A percentile compares a stretch with the other conserved stretches of the same genome.
Conservation (phyloP, 306 rosid genomes). For the Trifolium repens region DNA sequence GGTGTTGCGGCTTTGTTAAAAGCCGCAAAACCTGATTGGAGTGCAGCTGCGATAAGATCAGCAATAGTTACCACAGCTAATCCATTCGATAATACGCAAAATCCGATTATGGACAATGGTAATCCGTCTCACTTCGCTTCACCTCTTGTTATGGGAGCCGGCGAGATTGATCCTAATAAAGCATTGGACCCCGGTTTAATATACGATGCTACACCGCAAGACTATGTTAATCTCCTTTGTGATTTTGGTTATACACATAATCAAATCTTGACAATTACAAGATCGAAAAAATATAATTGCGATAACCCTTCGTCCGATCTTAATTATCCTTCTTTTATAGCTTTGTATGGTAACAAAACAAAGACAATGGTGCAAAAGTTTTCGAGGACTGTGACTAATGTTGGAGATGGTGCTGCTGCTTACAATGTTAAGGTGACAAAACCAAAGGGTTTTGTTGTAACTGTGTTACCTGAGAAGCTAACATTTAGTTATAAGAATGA, state of each 20-base stretch:
- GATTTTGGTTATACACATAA: slow-evolving; percentile 41
- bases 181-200: slow-evolving; percentile 63
- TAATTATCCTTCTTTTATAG: slow-evolving; percentile 63
- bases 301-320: slow-evolving; percentile 48
- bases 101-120: slow-evolving; percentile 38
- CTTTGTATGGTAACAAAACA: slow-evolving; percentile 32
- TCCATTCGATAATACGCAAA: slow-evolving; percentile 46
- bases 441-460: slow-evolving; percentile 48
- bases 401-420: slow-evolving; percentile 53
- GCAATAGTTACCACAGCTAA: slow-evolving; percentile 60
- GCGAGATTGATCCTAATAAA: slow-evolving; percentile 58
- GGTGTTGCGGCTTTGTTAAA: slow-evolving; percentile 57
- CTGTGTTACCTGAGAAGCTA: slow-evolving; percentile 47
- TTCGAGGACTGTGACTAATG: slow-evolving; percentile 55
- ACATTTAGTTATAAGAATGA: slow-evolving; percentile 46
- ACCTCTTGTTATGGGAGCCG: slow-evolving; percentile 63
- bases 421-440: slow-evolving; percentile 47
- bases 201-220: slow-evolving; percentile 61
- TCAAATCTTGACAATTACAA: slow-evolving; percentile 52
- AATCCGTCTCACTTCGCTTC: slow-evolving; percentile 46
- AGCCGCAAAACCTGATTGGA: slow-evolving; percentile 57
- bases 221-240: slow-evolving; percentile 58
- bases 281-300: slow-evolving; percentile 49
- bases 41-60: slow-evolving; percentile 58
- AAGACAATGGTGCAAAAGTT: slow-evolving; percentile 25